A percentile compares a stretch with the other conserved stretches of the same genome.
These are phyloP conservation scores for Sporisorium reilianum DNA, from an alignment of 1,284 basidiomycete genomes.

Conservation along the genomic window DNA sequence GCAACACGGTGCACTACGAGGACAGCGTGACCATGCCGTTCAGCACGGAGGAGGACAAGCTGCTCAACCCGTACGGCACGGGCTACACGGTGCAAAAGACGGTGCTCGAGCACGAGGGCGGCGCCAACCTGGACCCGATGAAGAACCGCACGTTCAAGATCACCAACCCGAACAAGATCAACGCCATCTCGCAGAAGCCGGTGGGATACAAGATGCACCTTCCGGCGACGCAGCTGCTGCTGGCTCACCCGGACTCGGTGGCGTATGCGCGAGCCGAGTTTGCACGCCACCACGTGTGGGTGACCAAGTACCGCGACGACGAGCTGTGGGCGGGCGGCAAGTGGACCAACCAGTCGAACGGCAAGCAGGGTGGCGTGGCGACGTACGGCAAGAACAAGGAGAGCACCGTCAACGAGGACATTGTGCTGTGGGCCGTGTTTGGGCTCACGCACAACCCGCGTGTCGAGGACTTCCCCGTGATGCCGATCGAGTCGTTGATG, in stretches of 20 bases:
- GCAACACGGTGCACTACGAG: conserved; percentile 76
- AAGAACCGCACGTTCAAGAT: conserved; percentile 66
- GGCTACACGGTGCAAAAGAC: conserved; percentile 68
- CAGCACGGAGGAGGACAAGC: conserved; percentile 68
- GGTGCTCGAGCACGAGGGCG: conserved; percentile 63
- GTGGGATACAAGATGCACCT: conserved; percentile 79
- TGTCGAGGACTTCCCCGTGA: conserved; percentile 85
- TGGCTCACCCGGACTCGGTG: conserved; percentile 81
- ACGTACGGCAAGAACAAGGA: conserved; percentile 76
- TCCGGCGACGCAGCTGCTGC: conserved; percentile 77
- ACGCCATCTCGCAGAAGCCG: conserved; percentile 73
- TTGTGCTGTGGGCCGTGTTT: conserved; percentile 81
- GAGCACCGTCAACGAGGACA: conserved; percentile 69
- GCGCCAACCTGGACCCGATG: conserved; percentile 23
- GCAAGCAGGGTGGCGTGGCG: conserved; percentile 75
- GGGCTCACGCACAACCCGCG: conserved; percentile 86
- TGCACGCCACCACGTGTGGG: conserved; percentile 81
- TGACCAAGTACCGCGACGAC: conserved; percentile 75
- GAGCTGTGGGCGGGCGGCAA: conserved; percentile 87
- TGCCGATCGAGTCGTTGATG: conserved; percentile 84
- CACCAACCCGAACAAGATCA: conserved; percentile 69
- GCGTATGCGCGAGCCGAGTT: conserved; percentile 82
- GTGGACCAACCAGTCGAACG: conserved; percentile 81
- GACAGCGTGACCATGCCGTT: conserved; percentile 69
- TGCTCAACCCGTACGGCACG: conserved; percentile 68